These are phyloP conservation scores for Penicillium verrucosum DNA, from an alignment of 2,329 filamentous ascomycete species.

Conservation along the genomic window DNA sequence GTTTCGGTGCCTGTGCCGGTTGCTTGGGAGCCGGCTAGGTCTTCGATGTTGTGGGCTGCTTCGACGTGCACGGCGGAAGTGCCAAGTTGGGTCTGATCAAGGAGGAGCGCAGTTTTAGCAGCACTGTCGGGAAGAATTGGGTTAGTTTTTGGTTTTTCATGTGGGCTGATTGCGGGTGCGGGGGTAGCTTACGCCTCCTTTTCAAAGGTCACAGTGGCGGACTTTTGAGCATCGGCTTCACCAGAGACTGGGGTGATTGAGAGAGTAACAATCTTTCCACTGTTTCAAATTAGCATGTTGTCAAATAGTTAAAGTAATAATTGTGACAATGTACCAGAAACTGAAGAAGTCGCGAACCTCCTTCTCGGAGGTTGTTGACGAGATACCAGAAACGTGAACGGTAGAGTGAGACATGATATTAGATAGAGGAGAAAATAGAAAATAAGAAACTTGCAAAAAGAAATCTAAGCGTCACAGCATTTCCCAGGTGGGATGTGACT, in stretches of 20 bases:
- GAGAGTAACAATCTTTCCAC: conserved; percentile 86
- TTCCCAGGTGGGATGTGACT: background rate
- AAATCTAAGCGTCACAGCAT: conserved; percentile 1
- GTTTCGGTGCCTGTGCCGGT: conserved; percentile 55
- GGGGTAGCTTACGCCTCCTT: conserved; percentile 68
- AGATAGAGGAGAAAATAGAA: background rate
- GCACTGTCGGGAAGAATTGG: conserved; percentile 48
- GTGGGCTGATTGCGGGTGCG: conserved; percentile 14
- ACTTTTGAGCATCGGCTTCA: conserved; percentile 63
- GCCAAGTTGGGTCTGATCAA: conserved; percentile 95
- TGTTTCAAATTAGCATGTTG: conserved; percentile 38
- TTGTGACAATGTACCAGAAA: conserved; percentile 58
- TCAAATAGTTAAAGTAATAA: background rate
- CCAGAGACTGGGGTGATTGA: conserved; percentile 63
- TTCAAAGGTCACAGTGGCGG: conserved; percentile 91
- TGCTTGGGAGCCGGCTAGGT: conserved; percentile 59
- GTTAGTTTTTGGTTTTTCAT: background rate
- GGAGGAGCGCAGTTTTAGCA: conserved; percentile 91
- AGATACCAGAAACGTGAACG: conserved; percentile 88
- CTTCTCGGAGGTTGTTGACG: conserved; percentile 74
- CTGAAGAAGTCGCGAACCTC: conserved; percentile 97
- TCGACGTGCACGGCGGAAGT: conserved; percentile 71
- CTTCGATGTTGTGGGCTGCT: conserved; percentile 64
- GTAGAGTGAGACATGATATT: conserved; percentile 58
- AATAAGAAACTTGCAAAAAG: conserved; percentile 1